Evolutionary conservation across 768 basidiomycete species (phyloP), one percentile per base, ranked within the genome.

Genomic region (Xerocomus potaroensis): DNA sequence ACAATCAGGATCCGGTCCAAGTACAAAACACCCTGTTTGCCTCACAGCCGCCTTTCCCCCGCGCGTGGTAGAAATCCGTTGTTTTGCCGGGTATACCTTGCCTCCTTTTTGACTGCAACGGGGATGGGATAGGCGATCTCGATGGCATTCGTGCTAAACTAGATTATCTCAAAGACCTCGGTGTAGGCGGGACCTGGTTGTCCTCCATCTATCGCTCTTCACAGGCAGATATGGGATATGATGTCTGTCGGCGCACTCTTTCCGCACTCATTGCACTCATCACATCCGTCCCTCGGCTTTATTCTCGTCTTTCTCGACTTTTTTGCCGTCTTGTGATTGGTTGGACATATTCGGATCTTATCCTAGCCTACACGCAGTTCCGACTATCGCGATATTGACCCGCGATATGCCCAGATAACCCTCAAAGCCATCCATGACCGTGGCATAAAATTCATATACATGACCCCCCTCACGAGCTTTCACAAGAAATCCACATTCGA

Each of bases 91-190:
- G 83, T 87, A 60, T 85, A 85, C 58, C 84, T 84, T 2, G 67
- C 78, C 42, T 84, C 82, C 0, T 87, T 84, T 70, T 74, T 70
- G 85, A 87, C 57, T 77, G 81, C n/a, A 85, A 81, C 49, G 82
- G 78, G 1, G 81, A 83, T 59, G 86, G 84, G 0, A 61, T 79
- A 31, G 85, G 86, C 10, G 85, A 87, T 61, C 71, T 91, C 30
- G 75, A 72, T 19, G 85, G 86, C 14, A 84, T 91, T 48, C 56
- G 66, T 21, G 58, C 69, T 30, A 84, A 85, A 57, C 67, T 89
- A 8, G 81, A 83, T 53, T 86, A 90, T 61, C 68, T 89, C 43
- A 75, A 79, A 45, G 74, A 78, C 38, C 72, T 90, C 5, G 85
- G 84, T 0, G 79, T 81, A 4, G 77, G 84, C 50, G 73, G 81